These are phyloP conservation scores for Larix kaempferi DNA, from an alignment of 75 land plant genomes.

Conservation along the genomic window DNA sequence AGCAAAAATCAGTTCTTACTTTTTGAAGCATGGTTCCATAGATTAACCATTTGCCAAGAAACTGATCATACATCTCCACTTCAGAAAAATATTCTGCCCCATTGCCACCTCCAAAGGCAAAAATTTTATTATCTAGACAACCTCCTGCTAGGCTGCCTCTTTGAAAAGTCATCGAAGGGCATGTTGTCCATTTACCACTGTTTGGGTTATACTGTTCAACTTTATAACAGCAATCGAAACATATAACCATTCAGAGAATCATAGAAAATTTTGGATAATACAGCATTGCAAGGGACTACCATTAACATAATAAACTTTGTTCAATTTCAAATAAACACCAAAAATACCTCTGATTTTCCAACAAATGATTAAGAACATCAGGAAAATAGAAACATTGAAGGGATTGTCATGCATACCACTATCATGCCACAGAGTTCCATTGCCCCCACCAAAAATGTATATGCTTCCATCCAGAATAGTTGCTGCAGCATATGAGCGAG, in stretches of 20 bases:
- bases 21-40: conserved; percentile 59
- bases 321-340: neutral
- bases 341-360: neutral
- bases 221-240: conserved; percentile 18
- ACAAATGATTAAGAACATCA: neutral
- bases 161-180: conserved; percentile 42
- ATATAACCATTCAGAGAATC: neutral
- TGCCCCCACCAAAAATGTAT: conserved; percentile 79
- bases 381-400: neutral
- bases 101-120: conserved; percentile 88
- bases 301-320: neutral
- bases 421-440: conserved; percentile 68
- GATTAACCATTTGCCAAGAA: conserved; percentile 65
- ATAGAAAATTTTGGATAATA: neutral
- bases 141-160: conserved; percentile 79
- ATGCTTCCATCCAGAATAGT: conserved; percentile 43
- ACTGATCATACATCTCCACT: conserved; percentile 78
- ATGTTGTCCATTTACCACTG: conserved; percentile 44
- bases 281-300: neutral
- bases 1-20: conserved; percentile 29
- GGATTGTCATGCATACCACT: conserved; percentile 11
- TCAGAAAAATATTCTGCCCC: conserved; percentile 56
- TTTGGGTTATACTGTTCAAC: conserved; percentile 64
- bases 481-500: conserved; percentile 66
- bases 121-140: conserved; percentile 49